phyloP scores from a whole-genome alignment of 2,329 filamentous ascomycete genomes.

The Colletotrichum endophyticum region DNA sequence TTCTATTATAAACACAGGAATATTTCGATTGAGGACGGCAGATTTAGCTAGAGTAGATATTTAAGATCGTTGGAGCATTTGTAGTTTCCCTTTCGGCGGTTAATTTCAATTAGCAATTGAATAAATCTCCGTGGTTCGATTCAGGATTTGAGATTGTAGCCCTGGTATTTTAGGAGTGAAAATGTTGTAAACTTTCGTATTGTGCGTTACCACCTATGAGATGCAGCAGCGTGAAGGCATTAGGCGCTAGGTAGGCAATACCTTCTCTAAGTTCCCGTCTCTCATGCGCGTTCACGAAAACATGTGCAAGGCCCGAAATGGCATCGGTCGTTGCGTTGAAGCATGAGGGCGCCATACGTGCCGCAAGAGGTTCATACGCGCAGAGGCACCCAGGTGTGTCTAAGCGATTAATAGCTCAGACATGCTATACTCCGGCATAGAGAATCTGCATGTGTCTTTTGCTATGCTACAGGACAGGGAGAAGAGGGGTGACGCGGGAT shows the following conservation, averaged over 20 bases:
- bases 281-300: fast-evolving
- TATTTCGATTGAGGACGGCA: too few relatives aligned
- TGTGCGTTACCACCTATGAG: fast-evolving
- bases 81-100: too few relatives aligned
- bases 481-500: too few relatives aligned
- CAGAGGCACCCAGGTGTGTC: too few relatives aligned
- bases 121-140: fast-evolving
- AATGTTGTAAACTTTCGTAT: fast-evolving
- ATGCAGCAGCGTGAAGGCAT: too few relatives aligned
- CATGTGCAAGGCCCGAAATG: fast-evolving
- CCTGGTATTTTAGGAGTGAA: fast-evolving
- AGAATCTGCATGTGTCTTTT: too few relatives aligned
- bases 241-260: fast-evolving
- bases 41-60: fast-evolving
- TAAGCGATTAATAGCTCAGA: too few relatives aligned
- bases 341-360: too few relatives aligned
- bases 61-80: too few relatives aligned
- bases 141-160: fast-evolving
- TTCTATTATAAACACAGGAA: too few relatives aligned
- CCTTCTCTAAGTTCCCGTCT: too few relatives aligned
- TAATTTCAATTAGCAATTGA: fast-evolving
- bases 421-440: fast-evolving
- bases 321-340: fast-evolving
- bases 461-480: fast-evolving
- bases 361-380: fast-evolving